These are phyloP conservation scores for Monosporascus sp. DNA, from an alignment of 2,329 filamentous ascomycete species.

Conservation along the genomic window DNA sequence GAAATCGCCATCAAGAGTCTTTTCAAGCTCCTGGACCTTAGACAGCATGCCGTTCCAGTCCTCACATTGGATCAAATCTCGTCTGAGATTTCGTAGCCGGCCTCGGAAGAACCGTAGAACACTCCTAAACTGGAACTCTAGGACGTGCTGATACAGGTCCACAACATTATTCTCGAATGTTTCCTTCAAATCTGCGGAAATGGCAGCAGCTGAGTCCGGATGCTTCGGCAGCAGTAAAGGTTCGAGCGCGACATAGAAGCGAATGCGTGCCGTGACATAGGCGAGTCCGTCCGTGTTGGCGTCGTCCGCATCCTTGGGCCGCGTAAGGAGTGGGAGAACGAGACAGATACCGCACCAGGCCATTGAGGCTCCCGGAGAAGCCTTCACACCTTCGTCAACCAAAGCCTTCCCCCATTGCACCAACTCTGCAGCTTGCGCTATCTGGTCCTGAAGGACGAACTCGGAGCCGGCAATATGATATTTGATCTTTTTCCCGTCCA, in stretches of 20 bases:
- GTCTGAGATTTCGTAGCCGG: constrained; percentile 1
- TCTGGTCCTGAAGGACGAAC: constrained; percentile 10
- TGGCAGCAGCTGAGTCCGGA: neutral
- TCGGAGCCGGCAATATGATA: no score
- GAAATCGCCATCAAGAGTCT: neutral
- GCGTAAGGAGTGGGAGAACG: constrained; percentile 30
- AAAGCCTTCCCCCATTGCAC: constrained; percentile 17
- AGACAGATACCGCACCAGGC: constrained; percentile 31
- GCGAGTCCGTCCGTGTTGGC: constrained; percentile 28
- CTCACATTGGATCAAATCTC: constrained; percentile 10
- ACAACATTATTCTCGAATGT: constrained; percentile 14
- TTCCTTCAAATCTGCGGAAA: constrained; percentile 3
- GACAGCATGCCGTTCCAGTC: constrained; percentile 15
- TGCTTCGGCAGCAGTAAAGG: constrained; percentile 11
- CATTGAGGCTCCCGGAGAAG: constrained; percentile 25
- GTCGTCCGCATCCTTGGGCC: constrained; percentile 20
- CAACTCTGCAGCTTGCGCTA: constrained; percentile 14
- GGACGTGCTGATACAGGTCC: constrained; percentile 26
- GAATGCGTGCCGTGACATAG: constrained; percentile 28
- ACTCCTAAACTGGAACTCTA: constrained; percentile 31
- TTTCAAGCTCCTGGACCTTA: constrained; percentile 5
- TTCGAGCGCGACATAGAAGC: constrained; percentile 28
- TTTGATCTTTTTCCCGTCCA: constrained; percentile 12
- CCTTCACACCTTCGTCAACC: constrained; percentile 23
- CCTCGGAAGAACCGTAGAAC: constrained; percentile 27